Conservation (phyloP, 2,329 filamentous ascomycete species). For the Nemania bipapillata region DNA sequence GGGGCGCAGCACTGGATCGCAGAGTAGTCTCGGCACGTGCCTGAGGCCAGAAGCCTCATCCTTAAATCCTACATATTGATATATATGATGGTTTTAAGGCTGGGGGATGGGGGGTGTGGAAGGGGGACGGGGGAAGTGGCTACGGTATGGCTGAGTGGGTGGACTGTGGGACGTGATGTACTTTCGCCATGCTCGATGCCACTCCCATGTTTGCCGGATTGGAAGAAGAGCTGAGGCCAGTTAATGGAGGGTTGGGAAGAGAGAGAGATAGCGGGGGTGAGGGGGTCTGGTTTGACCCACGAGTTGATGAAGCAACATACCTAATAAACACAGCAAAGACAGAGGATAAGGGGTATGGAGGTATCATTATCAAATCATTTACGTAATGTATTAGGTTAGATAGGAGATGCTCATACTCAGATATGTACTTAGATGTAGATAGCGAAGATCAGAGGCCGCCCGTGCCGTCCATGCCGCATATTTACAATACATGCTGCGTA, state of each 20-base stretch:
- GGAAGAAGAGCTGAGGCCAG: neutral
- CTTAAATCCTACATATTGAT: conserved; percentile 38
- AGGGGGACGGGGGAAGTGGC: too few species aligned
- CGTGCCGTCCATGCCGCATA: too few species aligned
- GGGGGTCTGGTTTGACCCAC: too few species aligned
- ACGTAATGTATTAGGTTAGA: neutral
- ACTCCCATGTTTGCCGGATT: neutral
- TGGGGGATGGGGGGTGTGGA: too few species aligned
- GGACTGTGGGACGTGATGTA: neutral
- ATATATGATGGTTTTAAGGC: neutral
- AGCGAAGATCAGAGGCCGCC: too few species aligned
- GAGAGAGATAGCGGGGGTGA: too few species aligned
- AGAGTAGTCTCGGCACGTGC: conserved; percentile 49
- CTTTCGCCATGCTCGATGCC: neutral
- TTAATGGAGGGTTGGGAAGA: neutral
- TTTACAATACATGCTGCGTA: too few species aligned
- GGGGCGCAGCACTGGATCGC: conserved; percentile 50
- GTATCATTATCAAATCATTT: neutral
- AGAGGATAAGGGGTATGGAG: too few species aligned
- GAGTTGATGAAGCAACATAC: neutral
- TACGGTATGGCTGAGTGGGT: neutral
- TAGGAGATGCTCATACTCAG: too few species aligned
- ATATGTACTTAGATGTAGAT: too few species aligned
- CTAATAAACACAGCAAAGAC: neutral
- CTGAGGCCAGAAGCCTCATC: conserved; percentile 51